Conservation (phyloP, 1,139 yeast species). For the Pichia sp. region DNA sequence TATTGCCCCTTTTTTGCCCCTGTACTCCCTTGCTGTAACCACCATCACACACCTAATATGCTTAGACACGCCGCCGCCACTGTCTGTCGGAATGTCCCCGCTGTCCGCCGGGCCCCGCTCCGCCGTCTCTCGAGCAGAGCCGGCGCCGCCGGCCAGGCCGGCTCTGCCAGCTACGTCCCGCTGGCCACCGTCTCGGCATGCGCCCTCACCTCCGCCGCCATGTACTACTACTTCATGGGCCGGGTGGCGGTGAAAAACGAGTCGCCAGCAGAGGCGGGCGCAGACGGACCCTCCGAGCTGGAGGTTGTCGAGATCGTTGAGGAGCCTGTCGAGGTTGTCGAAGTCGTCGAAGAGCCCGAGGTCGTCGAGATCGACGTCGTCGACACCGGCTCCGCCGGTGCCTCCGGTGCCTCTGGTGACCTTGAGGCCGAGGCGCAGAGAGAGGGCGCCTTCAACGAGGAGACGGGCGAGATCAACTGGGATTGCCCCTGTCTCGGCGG, state of each 20-base stretch:
- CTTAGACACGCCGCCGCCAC: too few relatives aligned
- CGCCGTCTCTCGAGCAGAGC: too few relatives aligned
- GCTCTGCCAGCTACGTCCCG: conserved; percentile 11
- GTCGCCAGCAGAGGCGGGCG: conserved; percentile 1
- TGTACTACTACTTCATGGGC: conserved; percentile 17
- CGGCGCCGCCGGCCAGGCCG: background rate
- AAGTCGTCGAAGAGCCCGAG: conserved; percentile 12
- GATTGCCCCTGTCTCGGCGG: conserved; percentile 99
- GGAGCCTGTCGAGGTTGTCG: conserved; percentile 9
- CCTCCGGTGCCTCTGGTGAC: conserved; percentile 10
- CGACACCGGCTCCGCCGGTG: conserved; percentile 8
- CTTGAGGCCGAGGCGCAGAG: conserved; percentile 22
- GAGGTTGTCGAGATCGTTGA: background rate
- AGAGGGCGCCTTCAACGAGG: conserved; percentile 78
- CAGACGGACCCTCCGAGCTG: background rate
- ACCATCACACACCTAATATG: too few relatives aligned
- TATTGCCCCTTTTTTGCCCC: too few relatives aligned
- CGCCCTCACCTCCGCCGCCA: conserved; percentile 20
- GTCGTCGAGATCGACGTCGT: conserved; percentile 9
- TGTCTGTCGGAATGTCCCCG: too few relatives aligned
- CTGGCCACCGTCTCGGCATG: conserved; percentile 18
- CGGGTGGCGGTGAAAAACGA: conserved; percentile 14
- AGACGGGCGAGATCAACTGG: conserved; percentile 99
- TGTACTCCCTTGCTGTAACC: too few relatives aligned
- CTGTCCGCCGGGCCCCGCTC: too few relatives aligned